A percentile compares a stretch with the other conserved stretches of the same genome.
Conservation (phyloP, 2,329 filamentous ascomycete genomes). For the Pyricularia pennisetigena region DNA sequence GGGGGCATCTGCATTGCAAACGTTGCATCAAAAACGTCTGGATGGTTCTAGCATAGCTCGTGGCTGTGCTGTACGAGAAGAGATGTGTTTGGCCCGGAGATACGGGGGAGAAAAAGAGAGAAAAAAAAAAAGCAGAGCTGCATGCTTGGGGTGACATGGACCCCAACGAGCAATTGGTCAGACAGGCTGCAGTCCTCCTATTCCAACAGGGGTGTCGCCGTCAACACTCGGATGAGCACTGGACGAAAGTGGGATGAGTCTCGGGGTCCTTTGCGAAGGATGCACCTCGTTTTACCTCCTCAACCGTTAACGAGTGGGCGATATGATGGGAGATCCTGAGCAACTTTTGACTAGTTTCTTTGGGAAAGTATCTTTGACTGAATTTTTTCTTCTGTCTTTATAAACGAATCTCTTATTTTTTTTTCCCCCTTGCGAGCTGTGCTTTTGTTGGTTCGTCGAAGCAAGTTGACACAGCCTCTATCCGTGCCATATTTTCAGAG, state of each 20-base stretch:
- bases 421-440: too few relatives aligned
- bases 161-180: background rate
- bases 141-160: background rate
- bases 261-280: background rate
- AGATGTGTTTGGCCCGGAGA: too few relatives aligned
- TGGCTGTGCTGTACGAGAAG: too few relatives aligned
- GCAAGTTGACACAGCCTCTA: too few relatives aligned
- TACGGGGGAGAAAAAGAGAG: too few relatives aligned
- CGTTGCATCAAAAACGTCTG: background rate
- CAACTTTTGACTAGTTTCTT: background rate
- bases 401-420: too few relatives aligned
- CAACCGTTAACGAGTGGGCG: background rate
- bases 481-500: background rate
- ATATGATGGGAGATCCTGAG: background rate
- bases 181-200: background rate
- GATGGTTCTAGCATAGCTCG: background rate
- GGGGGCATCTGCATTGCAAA: background rate
- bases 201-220: too few relatives aligned
- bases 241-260: background rate
- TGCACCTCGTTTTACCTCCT: background rate
- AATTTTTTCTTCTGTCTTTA: too few relatives aligned
- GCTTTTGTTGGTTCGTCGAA: too few relatives aligned
- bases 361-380: too few relatives aligned
- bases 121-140: too few relatives aligned
- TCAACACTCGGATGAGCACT: constrained; percentile 2